A percentile compares a stretch with the other conserved stretches of the same genome.
These are phyloP conservation scores for Globisporangium abappressorium DNA, from an alignment of 352 stramenopile species.

Conservation along the genomic window DNA sequence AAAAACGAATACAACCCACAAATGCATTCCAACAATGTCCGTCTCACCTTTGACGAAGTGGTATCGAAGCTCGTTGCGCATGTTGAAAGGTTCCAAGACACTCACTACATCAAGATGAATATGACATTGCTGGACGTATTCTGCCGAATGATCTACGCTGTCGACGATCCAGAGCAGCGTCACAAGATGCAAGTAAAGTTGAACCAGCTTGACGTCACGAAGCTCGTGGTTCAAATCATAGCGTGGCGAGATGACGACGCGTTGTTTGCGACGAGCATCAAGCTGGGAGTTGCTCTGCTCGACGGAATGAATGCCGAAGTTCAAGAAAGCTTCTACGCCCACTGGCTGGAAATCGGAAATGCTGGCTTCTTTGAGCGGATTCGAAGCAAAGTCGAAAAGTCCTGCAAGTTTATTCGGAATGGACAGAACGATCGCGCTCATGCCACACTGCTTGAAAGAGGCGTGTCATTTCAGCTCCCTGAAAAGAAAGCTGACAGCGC, in stretches of 20 bases:
- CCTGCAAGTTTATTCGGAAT: slow-evolving; percentile 37
- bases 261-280: slow-evolving; percentile 54
- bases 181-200: slow-evolving; percentile 71
- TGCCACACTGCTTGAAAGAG: slow-evolving; percentile 1
- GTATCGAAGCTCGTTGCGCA: slow-evolving; percentile 61
- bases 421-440: slow-evolving; percentile 23
- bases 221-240: slow-evolving; percentile 66
- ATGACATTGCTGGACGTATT: slow-evolving; percentile 70
- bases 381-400: slow-evolving; percentile 45
- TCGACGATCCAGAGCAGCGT: slow-evolving; percentile 42
- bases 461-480: slow-evolving; percentile 4
- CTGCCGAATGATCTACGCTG: slow-evolving; percentile 66
- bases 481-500: background rate
- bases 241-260: slow-evolving; percentile 46
- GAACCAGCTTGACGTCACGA: slow-evolving; percentile 55
- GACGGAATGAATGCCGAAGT: slow-evolving; percentile 79
- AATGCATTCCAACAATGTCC: slow-evolving; percentile 37
- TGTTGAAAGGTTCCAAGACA: slow-evolving; percentile 50
- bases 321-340: slow-evolving; percentile 61
- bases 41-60: slow-evolving; percentile 63
- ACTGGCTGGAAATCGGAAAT: slow-evolving; percentile 35
- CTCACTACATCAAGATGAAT: slow-evolving; percentile 63
- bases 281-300: slow-evolving; percentile 62
- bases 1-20: slow-evolving; percentile 44
- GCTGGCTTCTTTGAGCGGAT: slow-evolving; percentile 52